Evolutionary conservation across 2,329 filamentous ascomycete genomes (phyloP).

Genomic region (Emergomyces pasteurianus): DNA sequence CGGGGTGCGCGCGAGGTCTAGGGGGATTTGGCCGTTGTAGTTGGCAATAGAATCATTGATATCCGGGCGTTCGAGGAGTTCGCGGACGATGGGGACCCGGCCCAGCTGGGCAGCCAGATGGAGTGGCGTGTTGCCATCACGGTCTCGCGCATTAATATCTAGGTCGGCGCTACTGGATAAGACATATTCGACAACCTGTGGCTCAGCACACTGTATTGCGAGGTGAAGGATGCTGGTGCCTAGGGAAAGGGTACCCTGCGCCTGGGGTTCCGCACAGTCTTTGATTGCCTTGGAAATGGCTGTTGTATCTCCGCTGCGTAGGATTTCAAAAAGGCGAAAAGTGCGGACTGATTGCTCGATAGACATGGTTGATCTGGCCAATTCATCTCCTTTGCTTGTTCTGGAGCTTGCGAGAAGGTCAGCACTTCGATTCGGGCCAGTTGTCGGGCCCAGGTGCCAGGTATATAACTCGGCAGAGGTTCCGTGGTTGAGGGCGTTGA

Average conservation of each 20-base stretch:
- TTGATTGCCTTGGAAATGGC: conserved; percentile 75
- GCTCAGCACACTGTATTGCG: conserved; percentile 89
- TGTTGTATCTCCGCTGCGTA: conserved; percentile 80
- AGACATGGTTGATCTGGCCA: conserved; percentile 32
- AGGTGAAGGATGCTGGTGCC: conserved; percentile 88
- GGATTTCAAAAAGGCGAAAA: conserved; percentile 85
- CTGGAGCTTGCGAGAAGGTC: conserved; percentile 6
- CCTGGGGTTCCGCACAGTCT: conserved; percentile 43
- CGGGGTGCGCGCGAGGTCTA: conserved; percentile 80
- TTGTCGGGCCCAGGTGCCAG: neutral
- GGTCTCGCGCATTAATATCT: conserved; percentile 81
- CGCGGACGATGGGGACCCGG: conserved; percentile 64
- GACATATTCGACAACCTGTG: conserved; percentile 88
- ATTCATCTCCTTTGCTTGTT: conserved; percentile 15
- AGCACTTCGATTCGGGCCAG: neutral
- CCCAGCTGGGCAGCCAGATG: conserved; percentile 80
- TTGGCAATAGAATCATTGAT: conserved; percentile 87
- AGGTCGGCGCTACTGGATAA: conserved; percentile 60
- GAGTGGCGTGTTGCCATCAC: conserved; percentile 86
- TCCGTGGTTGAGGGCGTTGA: conserved; percentile 11
- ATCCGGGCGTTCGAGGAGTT: conserved; percentile 67
- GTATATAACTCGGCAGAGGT: neutral
- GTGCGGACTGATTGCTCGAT: conserved; percentile 92
- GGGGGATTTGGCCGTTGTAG: conserved; percentile 67
- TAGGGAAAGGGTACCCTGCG: conserved; percentile 30